Evolutionary conservation across 2,329 filamentous ascomycete species (phyloP).

Genomic region (Phialemoniopsis sp.): DNA sequence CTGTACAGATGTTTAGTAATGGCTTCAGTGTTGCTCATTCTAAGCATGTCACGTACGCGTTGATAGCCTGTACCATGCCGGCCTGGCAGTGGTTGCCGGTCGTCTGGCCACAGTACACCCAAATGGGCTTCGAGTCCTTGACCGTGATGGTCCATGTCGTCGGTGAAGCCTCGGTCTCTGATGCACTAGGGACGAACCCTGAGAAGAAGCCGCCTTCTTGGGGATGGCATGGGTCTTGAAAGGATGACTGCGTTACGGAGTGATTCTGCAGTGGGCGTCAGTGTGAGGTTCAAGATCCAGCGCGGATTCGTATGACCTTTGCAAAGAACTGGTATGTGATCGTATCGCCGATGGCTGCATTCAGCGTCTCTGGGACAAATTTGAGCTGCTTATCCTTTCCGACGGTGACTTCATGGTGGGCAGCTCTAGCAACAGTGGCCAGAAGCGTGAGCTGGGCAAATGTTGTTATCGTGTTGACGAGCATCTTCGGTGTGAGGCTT

Average conservation of each 20-base stretch:
- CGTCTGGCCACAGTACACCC: slow-evolving; percentile 42
- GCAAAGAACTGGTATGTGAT: slow-evolving; percentile 36
- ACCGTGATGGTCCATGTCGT: slow-evolving; percentile 39
- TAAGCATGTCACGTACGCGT: slow-evolving; percentile 20
- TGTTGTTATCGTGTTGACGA: too few relatives aligned
- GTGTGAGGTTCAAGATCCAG: not conserved
- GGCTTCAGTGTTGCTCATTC: not conserved
- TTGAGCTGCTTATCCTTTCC: slow-evolving; percentile 27
- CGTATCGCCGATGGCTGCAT: slow-evolving; percentile 28
- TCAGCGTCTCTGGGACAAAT: slow-evolving; percentile 30
- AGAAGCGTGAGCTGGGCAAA: slow-evolving; percentile 12
- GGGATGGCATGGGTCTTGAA: slow-evolving; percentile 31
- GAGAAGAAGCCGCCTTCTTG: slow-evolving; percentile 32
- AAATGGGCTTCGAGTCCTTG: slow-evolving; percentile 40
- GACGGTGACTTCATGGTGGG: slow-evolving; percentile 28
- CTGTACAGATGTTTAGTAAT: slow-evolving; percentile 8
- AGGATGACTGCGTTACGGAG: slow-evolving; percentile 33
- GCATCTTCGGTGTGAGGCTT: too few relatives aligned
- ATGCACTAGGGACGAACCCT: slow-evolving; percentile 28
- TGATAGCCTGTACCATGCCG: slow-evolving; percentile 33
- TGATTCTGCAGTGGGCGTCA: slow-evolving; percentile 24
- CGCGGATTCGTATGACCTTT: slow-evolving; percentile 14
- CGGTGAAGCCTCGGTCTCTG: slow-evolving; percentile 20
- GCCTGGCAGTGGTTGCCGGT: slow-evolving; percentile 38
- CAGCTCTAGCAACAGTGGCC: slow-evolving; percentile 18